Percentiles rank a stretch among this genome's conserved stretches.
These are phyloP conservation scores for Nelumbo lutea DNA, from an alignment of 164 flowering plant genomes.

Conservation along the genomic window DNA sequence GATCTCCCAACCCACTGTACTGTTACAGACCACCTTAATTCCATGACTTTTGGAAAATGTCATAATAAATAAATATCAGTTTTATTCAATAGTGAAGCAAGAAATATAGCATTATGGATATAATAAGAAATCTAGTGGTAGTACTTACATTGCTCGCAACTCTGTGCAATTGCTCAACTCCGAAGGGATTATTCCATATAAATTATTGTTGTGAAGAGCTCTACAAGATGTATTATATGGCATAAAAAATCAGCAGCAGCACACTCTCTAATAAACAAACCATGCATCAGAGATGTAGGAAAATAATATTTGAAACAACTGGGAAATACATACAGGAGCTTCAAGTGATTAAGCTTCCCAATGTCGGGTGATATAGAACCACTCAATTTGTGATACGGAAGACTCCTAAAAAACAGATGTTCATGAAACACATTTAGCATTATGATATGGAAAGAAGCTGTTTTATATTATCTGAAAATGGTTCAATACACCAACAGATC, in stretches of 20 bases:
- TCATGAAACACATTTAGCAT: too few species aligned
- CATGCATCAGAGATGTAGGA: constrained; percentile 3
- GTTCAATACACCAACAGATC: too few species aligned
- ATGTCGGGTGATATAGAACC: constrained; percentile 87
- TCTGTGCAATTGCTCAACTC: constrained; percentile 78
- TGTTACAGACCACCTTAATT: too few species aligned
- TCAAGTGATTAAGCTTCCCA: constrained; percentile 78
- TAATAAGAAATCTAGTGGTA: constrained; percentile 3
- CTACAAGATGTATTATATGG: constrained; percentile 29
- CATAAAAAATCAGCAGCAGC: constrained; percentile 17
- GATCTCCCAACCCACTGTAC: too few species aligned
- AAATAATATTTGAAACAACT: background rate
- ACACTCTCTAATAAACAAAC: constrained; percentile 3
- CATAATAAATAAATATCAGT: too few species aligned
- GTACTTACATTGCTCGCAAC: constrained; percentile 71
- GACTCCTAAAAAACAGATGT: constrained; percentile 67
- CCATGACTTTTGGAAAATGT: too few species aligned
- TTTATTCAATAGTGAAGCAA: too few species aligned
- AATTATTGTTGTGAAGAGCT: constrained; percentile 70
- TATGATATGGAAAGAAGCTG: too few species aligned
- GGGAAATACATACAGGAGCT: constrained; percentile 54
- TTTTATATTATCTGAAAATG: too few species aligned
- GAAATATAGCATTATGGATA: too few species aligned
- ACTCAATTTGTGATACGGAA: constrained; percentile 64
- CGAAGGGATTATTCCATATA: constrained; percentile 80